A percentile compares a stretch with the other conserved stretches of the same genome.
phyloP scores from a whole-genome alignment of 176 grass and related monocot genomes.

The Calamus simplicifolius region DNA sequence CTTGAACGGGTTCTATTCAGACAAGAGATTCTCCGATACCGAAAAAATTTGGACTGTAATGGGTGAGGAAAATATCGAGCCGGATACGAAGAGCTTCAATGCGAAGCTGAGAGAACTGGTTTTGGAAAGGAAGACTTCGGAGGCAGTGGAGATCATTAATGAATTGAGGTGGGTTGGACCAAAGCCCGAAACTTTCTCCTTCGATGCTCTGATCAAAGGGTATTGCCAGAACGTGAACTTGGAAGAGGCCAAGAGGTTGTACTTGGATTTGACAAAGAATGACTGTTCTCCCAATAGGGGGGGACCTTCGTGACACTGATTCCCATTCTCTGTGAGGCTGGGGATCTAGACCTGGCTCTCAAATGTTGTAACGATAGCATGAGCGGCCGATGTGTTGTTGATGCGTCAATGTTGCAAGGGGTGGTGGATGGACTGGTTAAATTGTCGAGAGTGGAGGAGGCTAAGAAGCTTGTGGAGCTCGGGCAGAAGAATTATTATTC shows the following conservation, averaged over 20 bases:
- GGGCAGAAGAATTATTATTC: slow-evolving; percentile 11
- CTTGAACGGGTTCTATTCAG: slow-evolving; percentile 24
- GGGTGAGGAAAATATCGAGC: slow-evolving; percentile 7
- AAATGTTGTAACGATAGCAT: too few species aligned
- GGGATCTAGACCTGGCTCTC: too few species aligned
- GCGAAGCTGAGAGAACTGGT: too few species aligned
- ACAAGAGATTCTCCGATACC: slow-evolving; percentile 7
- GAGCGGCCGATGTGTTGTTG: slow-evolving; percentile 4
- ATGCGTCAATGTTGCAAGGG: too few species aligned
- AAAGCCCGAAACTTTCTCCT: too few species aligned
- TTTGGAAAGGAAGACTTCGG: slow-evolving; percentile 14
- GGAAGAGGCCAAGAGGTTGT: slow-evolving; percentile 40
- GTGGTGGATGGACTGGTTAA: slow-evolving; percentile 33
- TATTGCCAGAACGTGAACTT: slow-evolving; percentile 38
- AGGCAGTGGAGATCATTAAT: slow-evolving; percentile 32
- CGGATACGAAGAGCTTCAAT: slow-evolving; percentile 36
- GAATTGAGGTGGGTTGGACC: slow-evolving; percentile 34
- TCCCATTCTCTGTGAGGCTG: slow-evolving; percentile 3
- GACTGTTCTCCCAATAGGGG: too few species aligned
- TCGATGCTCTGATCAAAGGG: too few species aligned
- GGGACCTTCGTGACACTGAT: too few species aligned
- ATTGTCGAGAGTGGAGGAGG: slow-evolving; percentile 34
- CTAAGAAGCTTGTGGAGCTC: slow-evolving; percentile 29
- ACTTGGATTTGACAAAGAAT: slow-evolving; percentile 37
- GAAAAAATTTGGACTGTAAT: slow-evolving; percentile 26